A percentile compares a stretch with the other conserved stretches of the same genome.
Evolutionary conservation across 257 asterid genomes (phyloP).

Genomic region (Phtheirospermum japonicum): DNA sequence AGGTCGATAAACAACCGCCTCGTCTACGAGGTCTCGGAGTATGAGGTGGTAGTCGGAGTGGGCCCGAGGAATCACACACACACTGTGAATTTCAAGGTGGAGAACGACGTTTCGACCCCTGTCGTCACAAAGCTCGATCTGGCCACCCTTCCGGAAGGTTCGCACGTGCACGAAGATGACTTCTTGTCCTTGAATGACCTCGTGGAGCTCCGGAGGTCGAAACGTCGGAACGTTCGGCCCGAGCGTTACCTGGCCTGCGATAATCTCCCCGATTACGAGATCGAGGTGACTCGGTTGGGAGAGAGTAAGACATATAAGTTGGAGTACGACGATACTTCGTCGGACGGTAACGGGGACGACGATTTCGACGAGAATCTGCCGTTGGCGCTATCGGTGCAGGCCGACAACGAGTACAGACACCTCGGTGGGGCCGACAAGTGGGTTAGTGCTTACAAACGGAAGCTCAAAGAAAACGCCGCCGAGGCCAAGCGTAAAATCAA

Average conservation of each 20-base stretch:
- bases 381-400: constrained; percentile 72
- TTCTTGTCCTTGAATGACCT: constrained; percentile 39
- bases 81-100: constrained; percentile 61
- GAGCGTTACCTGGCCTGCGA: constrained; percentile 78
- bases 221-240: constrained; percentile 65
- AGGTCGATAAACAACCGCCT: constrained; percentile 55
- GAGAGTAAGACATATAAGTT: constrained; percentile 47
- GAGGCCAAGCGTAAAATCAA: constrained; percentile 19
- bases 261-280: constrained; percentile 54
- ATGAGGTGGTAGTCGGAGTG: constrained; percentile 22
- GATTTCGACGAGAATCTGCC: constrained; percentile 35
- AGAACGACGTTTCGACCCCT: constrained; percentile 50
- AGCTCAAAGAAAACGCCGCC: constrained; percentile 21
- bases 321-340: constrained; percentile 39
- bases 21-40: constrained; percentile 59
- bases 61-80: constrained; percentile 28
- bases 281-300: constrained; percentile 66
- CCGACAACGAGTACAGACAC: constrained; percentile 45
- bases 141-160: constrained; percentile 27
- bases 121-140: constrained; percentile 35
- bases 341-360: constrained; percentile 35
- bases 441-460: constrained; percentile 23
- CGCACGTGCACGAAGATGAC: constrained; percentile 33
- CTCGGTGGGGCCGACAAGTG: constrained; percentile 28
- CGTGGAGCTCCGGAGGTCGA: constrained; percentile 70